Conservation (phyloP, 2,329 filamentous ascomycete genomes). For the Fusarium concolor region DNA sequence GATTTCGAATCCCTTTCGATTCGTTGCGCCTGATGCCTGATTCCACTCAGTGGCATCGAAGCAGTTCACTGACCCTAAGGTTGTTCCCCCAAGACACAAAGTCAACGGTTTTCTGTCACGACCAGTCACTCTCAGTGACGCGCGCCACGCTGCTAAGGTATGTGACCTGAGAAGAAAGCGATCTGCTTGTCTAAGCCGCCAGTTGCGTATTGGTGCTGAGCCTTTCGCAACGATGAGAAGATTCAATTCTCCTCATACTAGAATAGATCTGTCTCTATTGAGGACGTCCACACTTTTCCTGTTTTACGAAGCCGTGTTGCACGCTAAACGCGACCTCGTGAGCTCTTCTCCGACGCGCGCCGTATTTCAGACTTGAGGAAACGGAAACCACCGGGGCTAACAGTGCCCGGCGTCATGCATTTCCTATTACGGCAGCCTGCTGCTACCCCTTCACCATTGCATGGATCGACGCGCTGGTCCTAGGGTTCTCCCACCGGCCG, state of each 20-base stretch:
- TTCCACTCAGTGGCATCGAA: conserved; percentile 14
- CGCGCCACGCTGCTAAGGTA: conserved; percentile 28
- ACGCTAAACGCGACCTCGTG: conserved; percentile 46
- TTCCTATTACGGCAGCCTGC: conserved; percentile 45
- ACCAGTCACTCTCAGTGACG: conserved; percentile 13
- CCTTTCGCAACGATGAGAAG: conserved; percentile 23
- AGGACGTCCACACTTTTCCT: conserved; percentile 13
- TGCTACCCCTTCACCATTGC: conserved; percentile 42
- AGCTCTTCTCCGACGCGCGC: conserved; percentile 37
- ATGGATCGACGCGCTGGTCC: conserved; percentile 40
- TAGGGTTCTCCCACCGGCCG: conserved; percentile 43
- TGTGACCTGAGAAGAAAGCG: conserved; percentile 17
- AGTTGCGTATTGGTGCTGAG: neutral
- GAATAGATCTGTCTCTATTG: conserved; percentile 7
- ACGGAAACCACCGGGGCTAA: conserved; percentile 33
- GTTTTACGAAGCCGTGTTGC: conserved; percentile 22
- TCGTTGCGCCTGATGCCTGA: neutral
- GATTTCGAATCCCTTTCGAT: conserved; percentile 20
- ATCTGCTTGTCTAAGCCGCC: neutral
- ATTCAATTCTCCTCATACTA: conserved; percentile 15
- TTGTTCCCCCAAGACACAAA: neutral
- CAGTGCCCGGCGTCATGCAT: conserved; percentile 41
- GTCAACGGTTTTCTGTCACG: neutral
- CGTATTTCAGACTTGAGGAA: conserved; percentile 37
- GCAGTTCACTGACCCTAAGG: neutral